Base-by-base conservation (phyloP, 2,329 filamentous ascomycete genomes). In the Cercospora canescens region DNA sequence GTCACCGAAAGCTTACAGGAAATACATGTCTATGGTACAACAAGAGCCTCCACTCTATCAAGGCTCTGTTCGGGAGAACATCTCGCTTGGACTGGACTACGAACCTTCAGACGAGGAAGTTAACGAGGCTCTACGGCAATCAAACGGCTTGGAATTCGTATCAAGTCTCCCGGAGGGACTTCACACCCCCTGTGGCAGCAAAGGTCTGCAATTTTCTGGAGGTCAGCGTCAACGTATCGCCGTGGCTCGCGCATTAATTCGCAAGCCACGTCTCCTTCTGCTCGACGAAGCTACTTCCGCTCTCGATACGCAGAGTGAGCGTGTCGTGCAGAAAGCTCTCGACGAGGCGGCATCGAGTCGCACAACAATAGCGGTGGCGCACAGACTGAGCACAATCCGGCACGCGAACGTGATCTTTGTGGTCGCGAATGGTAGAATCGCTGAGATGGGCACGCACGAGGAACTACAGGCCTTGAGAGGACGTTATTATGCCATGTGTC, bases 31-130 rank as follows among this genome's bases (percentile, higher is more conserved):
- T 1, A 84, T 94, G 0, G 91, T 94, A 0, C 87, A 89, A 3
- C 91, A 94, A 76, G 91, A 94, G 75, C 85, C 91, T 8, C 89
- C 88, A 0, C 82, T 70, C 0, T 93, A 91, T 73, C 87, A 89
- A 75, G 88, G 88, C 69, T 87, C 87, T 0, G 83, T 93, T 21
- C 84, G 86, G 18, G 90, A 93, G 28, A 79, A 86, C 68, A 75
- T 86, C 28, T 68, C 79, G 0, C 76, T 85, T 0, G 84, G 84
- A 2, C 70, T 83, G 0, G 75, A 80, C 0, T 61, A 77, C 18
- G 75, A 76, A 11, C 70, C 76, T 5, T 75, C 76, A 0, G 78
- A 82, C 0, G 80, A 83, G 5, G 73, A 79, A 45, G 76, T 86
- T 9, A 70, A 81, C 2, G 75, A 81, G 66, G 84, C 82, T 6